phyloP scores from a whole-genome alignment of 306 rosid genomes.

The Fragaria iinumae region DNA sequence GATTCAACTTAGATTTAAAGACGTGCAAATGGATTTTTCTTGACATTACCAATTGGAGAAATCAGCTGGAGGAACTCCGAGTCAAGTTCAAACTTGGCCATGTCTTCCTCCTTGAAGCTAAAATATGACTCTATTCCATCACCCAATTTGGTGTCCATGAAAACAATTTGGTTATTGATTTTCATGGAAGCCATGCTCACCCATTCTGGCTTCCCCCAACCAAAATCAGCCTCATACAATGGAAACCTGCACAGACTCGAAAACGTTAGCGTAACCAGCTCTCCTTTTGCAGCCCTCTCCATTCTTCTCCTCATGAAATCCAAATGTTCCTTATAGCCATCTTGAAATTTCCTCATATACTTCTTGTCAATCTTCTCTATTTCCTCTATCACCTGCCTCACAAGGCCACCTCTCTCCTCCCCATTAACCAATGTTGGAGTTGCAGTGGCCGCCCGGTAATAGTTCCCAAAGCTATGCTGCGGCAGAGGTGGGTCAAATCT shows the following conservation, averaged over 20 bases:
- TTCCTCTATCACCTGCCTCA: slow-evolving; percentile 13
- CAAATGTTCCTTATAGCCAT: slow-evolving; percentile 13
- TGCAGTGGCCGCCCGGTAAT: slow-evolving; percentile 7
- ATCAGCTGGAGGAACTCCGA: slow-evolving; percentile 2
- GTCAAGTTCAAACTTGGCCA: slow-evolving; percentile 22
- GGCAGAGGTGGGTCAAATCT: slow-evolving; percentile 19
- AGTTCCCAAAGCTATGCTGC: slow-evolving; percentile 15
- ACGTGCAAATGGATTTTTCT: slow-evolving; percentile 15
- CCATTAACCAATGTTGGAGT: neutral
- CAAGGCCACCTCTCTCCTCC: slow-evolving; percentile 8
- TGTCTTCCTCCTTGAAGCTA: slow-evolving; percentile 17
- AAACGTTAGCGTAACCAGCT: neutral
- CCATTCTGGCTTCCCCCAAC: slow-evolving; percentile 40
- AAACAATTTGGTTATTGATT: slow-evolving; percentile 15
- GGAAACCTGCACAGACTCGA: slow-evolving; percentile 20
- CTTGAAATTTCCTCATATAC: slow-evolving; percentile 11
- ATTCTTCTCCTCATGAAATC: slow-evolving; percentile 15
- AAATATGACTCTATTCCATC: slow-evolving; percentile 24
- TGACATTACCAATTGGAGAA: neutral
- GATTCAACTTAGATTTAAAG: neutral
- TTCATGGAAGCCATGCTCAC: slow-evolving; percentile 12
- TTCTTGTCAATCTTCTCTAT: slow-evolving; percentile 8
- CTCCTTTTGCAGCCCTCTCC: slow-evolving; percentile 15
- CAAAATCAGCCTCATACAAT: slow-evolving; percentile 32
- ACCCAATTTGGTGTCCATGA: slow-evolving; percentile 19